phyloP scores from a whole-genome alignment of 2,329 filamentous ascomycete genomes.

The Trichoderma atrobrunneum region DNA sequence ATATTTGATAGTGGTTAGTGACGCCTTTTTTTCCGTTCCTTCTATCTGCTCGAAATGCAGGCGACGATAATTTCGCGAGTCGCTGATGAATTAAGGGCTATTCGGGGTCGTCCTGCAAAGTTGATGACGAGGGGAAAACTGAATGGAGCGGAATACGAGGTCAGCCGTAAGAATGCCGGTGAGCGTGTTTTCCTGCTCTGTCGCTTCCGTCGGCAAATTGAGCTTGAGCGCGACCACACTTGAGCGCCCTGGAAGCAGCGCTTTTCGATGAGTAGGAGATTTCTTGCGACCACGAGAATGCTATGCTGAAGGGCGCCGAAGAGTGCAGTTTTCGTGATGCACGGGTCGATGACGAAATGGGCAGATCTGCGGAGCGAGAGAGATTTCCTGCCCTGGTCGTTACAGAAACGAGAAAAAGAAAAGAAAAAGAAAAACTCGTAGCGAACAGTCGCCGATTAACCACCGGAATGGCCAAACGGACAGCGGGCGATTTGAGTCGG shows the following conservation, averaged over 20 bases:
- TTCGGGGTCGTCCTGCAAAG: not conserved
- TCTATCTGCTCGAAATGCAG: not conserved
- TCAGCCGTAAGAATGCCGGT: conserved; percentile 8
- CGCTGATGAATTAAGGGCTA: not conserved
- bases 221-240: not conserved
- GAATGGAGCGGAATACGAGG: conserved; percentile 8
- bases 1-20: conserved; percentile 36
- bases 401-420: not conserved
- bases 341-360: conserved; percentile 14
- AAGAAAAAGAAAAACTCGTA: not conserved
- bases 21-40: not conserved
- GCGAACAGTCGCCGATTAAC: conserved; percentile 1
- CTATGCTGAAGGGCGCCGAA: not conserved
- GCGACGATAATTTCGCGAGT: not conserved
- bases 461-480: not conserved
- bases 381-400: not conserved
- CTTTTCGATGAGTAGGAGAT: too few relatives aligned
- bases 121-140: conserved; percentile 3
- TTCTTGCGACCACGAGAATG: not conserved
- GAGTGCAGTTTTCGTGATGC: not conserved
- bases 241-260: not conserved
- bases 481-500: not conserved
- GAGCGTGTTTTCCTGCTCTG: not conserved
- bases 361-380: conserved; percentile 12
- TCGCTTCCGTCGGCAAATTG: conserved; percentile 3